Percentiles rank a stretch among this genome's conserved stretches.
phyloP scores from a whole-genome alignment of 2,329 filamentous ascomycete species.

The Penicillium palitans region DNA sequence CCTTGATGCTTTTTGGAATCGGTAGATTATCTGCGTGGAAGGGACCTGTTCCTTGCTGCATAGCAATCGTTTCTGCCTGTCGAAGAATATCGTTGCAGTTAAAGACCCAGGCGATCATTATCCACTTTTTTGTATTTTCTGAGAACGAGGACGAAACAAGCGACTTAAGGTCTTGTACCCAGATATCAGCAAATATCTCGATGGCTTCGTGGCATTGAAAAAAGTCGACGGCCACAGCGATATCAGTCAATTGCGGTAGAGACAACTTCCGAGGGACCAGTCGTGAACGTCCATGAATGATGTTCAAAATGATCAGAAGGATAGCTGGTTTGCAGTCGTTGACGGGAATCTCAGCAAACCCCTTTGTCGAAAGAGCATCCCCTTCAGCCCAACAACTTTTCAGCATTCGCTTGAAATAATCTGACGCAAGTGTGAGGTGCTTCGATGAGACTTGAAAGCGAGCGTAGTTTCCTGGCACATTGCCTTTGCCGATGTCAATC shows the following conservation, averaged over 20 bases:
- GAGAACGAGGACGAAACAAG: not conserved
- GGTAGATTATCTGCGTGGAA: not conserved
- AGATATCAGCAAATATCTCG: not conserved
- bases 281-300: not conserved
- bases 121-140: not conserved
- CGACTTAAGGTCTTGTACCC: not conserved
- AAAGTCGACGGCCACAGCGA: not conserved
- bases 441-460: constrained; percentile 2
- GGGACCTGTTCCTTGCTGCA: not conserved
- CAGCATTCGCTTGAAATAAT: not conserved
- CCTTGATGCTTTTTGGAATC: not conserved
- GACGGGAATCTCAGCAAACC: not conserved
- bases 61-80: not conserved
- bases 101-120: constrained; percentile 1
- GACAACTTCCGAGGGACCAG: not conserved
- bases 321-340: not conserved
- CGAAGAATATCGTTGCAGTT: not conserved
- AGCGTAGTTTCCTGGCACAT: not conserved
- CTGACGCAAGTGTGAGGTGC: not conserved
- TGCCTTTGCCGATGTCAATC: not conserved
- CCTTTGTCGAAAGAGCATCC: not conserved
- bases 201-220: not conserved
- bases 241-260: not conserved
- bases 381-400: not conserved
- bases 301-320: not conserved